Base-by-base conservation (phyloP, 768 basidiomycete species). In the Pisolithus marmoratus region DNA sequence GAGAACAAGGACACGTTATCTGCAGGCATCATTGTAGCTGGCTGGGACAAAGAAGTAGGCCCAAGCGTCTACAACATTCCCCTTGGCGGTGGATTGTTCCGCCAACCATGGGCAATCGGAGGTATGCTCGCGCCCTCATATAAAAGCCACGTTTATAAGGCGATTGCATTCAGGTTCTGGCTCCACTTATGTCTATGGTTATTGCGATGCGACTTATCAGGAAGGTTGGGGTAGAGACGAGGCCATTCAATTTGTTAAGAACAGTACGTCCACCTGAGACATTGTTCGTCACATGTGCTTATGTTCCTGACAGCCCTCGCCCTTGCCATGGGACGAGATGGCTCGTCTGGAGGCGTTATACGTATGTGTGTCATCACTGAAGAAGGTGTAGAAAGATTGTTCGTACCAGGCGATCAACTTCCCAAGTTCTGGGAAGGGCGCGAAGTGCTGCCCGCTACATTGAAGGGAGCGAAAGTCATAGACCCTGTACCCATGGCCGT, bases 81-180 rank as follows among this genome's bases (percentile, higher is more conserved):
- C 15, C 77, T 99, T 14, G 96, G 96, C 22, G 96, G 96, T 49
- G 96, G 96, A 24, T 73, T 95, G 43, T 98, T 99, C 82, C 83
- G 90, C 54, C 94, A 95, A 60, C 94, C 95, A 7, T 99, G 96
- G 96, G 92, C 95, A 45, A 98, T 99, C 57, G 96, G 94, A 68
- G 94, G 93, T 90, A 63, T 38, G 81, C 66, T 41, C 43, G 46
- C 34, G 44, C 7, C 34, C 34, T 6, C 44, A 11, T 37, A 41
- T 44, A 12, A 6, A 47, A 14, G 7, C 19, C 27, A 31, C 24
- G 37, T 29, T 20, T 12, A 19, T 8, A 27, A 9, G 31, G 8
- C 34, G 42, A 26, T 49, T 20, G 23, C 40, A 19, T 40, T 26
- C 58, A 92, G 89, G 92, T 23, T 95, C 93, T 47, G 96, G 96